These are phyloP conservation scores for Psilocybe sp. DNA, from an alignment of 768 basidiomycete species.

Conservation along the genomic window DNA sequence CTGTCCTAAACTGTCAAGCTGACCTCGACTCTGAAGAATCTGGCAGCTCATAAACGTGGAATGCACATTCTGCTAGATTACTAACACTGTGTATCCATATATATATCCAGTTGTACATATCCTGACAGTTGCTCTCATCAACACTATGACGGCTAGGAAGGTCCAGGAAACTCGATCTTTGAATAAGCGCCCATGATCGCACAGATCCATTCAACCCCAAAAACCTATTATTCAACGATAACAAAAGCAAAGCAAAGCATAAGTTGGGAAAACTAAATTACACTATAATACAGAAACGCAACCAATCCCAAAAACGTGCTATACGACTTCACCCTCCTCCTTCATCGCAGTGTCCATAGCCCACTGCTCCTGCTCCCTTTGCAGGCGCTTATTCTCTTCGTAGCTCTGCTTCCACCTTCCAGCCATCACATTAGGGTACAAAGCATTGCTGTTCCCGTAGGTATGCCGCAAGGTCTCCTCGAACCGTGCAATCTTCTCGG, in stretches of 20 bases:
- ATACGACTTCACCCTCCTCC: constrained; percentile 38
- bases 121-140: no score
- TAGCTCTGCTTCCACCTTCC: constrained; percentile 55
- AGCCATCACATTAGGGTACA: constrained; percentile 61
- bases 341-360: constrained; percentile 17
- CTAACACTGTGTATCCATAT: no score
- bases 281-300: background rate
- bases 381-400: constrained; percentile 37
- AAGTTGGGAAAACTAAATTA: background rate
- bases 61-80: background rate
- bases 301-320: constrained; percentile 21
- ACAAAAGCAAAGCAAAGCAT: background rate
- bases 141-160: no score
- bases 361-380: constrained; percentile 28
- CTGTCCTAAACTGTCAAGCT: constrained; percentile 25
- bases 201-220: no score
- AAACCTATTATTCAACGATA: no score
- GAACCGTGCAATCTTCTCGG: constrained; percentile 60
- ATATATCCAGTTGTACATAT: no score
- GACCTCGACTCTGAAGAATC: constrained; percentile 14
- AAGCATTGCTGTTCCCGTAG: constrained; percentile 49
- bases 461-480: constrained; percentile 59
- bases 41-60: background rate
- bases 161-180: no score
- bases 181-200: no score